A percentile compares a stretch with the other conserved stretches of the same genome.
Conservation (phyloP, 495 filamentous ascomycete genomes). For the Chaetomidium leptoderma region DNA sequence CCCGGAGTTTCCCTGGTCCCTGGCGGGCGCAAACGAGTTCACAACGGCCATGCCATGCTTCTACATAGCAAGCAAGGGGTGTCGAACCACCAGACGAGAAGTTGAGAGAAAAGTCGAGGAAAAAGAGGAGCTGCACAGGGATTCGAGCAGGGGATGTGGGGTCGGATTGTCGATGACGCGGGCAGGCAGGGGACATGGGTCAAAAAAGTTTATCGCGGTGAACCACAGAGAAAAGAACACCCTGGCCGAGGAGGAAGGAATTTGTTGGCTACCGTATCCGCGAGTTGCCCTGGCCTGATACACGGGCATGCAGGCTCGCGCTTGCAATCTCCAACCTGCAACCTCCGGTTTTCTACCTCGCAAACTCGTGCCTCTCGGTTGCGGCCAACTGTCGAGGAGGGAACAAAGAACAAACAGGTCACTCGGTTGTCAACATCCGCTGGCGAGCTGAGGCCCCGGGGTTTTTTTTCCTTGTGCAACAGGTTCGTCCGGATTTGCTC, state of each 20-base stretch:
- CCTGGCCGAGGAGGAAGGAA: background rate
- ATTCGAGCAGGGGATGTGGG: slow-evolving; percentile 1
- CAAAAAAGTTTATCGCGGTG: slow-evolving; percentile 10
- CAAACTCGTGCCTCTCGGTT: too few species aligned
- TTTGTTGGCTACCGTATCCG: too few species aligned
- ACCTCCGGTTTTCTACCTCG: too few species aligned
- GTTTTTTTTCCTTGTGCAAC: background rate
- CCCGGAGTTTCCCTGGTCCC: background rate
- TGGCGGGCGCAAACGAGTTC: background rate
- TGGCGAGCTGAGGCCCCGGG: background rate
- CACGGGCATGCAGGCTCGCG: too few species aligned
- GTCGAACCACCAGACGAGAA: too few species aligned
- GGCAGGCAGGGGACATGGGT: background rate
- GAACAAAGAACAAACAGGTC: background rate
- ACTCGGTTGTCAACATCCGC: background rate
- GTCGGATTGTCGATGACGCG: slow-evolving; percentile 8
- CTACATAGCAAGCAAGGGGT: too few species aligned
- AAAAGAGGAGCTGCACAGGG: background rate
- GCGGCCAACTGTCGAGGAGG: too few species aligned
- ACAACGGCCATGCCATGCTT: too few species aligned
- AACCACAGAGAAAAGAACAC: slow-evolving; percentile 7
- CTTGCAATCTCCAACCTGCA: background rate
- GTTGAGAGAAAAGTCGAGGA: background rate
- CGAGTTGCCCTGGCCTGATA: too few species aligned
- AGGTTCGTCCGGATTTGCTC: too few species aligned